phyloP scores from a whole-genome alignment of 2,329 filamentous ascomycete species.

The Laburnicola sp. region DNA sequence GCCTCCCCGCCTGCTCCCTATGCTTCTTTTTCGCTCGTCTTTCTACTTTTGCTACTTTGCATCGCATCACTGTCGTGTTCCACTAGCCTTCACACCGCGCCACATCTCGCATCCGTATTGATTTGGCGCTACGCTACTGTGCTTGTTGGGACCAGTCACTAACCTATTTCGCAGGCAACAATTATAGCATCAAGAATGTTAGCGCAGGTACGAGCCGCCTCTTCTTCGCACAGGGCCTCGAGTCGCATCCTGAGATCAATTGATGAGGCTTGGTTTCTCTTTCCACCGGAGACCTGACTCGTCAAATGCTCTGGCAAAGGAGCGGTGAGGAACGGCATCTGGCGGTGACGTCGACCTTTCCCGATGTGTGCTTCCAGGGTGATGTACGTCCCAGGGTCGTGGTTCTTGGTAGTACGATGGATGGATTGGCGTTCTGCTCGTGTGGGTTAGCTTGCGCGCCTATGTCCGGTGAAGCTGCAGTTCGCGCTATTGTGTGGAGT shows the following conservation, averaged over 20 bases:
- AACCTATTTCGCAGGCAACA: conserved; percentile 67
- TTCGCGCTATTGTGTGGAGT: background rate
- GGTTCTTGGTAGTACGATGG: background rate
- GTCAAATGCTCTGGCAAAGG: background rate
- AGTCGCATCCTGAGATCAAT: too few species aligned
- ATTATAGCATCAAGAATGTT: conserved; percentile 87
- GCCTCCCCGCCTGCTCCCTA: too few species aligned
- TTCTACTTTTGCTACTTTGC: conserved; percentile 7
- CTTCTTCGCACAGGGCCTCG: conserved; percentile 91
- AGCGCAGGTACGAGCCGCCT: conserved; percentile 71
- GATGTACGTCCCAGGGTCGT: background rate
- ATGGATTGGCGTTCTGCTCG: background rate
- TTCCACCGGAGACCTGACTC: background rate
- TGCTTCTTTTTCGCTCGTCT: conserved; percentile 16
- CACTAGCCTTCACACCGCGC: too few species aligned
- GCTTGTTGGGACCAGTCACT: conserved; percentile 5
- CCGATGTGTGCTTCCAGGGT: background rate
- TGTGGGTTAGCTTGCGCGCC: background rate
- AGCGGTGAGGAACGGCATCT: conserved; percentile 22
- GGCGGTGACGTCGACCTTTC: conserved; percentile 17
- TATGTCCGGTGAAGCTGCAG: conserved; percentile 2
- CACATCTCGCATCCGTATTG: too few species aligned
- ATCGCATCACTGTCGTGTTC: too few species aligned
- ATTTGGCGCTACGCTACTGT: background rate
- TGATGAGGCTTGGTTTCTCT: too few species aligned